A percentile compares a stretch with the other conserved stretches of the same genome.
phyloP scores from a whole-genome alignment of 192 early-diverging fungal genomes.

The Coemansia sp. region DNA sequence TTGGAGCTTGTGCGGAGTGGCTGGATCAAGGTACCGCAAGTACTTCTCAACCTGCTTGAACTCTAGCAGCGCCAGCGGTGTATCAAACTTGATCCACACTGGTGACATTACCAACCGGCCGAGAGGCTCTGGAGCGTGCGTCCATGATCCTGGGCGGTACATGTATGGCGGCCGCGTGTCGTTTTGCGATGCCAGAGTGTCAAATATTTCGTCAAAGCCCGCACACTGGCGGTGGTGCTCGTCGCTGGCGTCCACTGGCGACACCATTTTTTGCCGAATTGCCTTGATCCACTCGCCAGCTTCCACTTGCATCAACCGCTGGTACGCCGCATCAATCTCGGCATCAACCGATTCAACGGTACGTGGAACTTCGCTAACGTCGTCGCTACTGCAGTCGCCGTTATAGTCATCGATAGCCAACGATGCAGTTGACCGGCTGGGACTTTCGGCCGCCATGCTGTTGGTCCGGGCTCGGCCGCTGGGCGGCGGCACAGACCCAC shows the following conservation, averaged over 20 bases:
- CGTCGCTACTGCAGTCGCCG: slow-evolving; percentile 4
- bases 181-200: slow-evolving; percentile 13
- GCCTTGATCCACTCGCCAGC: slow-evolving; percentile 47
- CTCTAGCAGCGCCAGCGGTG: slow-evolving; percentile 47
- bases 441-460: slow-evolving; percentile 17
- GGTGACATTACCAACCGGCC: slow-evolving; percentile 45
- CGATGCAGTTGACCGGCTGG: slow-evolving; percentile 14
- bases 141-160: slow-evolving; percentile 47
- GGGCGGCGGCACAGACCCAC: not conserved
- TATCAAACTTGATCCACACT: slow-evolving; percentile 41
- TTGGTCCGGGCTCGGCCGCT: slow-evolving; percentile 13
- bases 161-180: slow-evolving; percentile 34
- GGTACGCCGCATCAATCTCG: slow-evolving; percentile 38
- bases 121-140: slow-evolving; percentile 45
- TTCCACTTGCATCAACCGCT: slow-evolving; percentile 41
- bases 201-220: slow-evolving; percentile 43
- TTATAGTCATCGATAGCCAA: slow-evolving; percentile 10
- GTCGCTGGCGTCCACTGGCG: slow-evolving; percentile 16
- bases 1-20: slow-evolving; percentile 44
- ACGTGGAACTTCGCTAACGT: slow-evolving; percentile 3
- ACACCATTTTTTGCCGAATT: slow-evolving; percentile 50
- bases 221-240: slow-evolving; percentile 5
- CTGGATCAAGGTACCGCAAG: slow-evolving; percentile 52
- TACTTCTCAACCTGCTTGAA: slow-evolving; percentile 49
- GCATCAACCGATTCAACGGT: slow-evolving; percentile 12